Conservation (phyloP, 352 stramenopile genomes). For the Nothophytophthora sp. region DNA sequence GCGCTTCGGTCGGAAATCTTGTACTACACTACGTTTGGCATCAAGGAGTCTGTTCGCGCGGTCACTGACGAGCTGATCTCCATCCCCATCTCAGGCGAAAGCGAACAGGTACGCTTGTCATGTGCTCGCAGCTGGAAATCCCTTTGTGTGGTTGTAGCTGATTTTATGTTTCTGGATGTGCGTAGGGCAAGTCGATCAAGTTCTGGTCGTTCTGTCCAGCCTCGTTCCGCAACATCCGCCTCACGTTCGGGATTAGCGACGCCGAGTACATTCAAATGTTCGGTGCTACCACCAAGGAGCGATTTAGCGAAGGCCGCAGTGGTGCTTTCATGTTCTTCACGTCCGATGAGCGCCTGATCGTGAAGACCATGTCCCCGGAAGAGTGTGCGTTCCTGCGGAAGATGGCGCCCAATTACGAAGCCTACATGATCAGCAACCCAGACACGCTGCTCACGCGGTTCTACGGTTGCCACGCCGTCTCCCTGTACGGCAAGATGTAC, state of each 20-base stretch:
- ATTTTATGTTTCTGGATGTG: not conserved
- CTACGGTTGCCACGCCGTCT: constrained; percentile 89
- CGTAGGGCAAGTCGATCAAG: constrained; percentile 77
- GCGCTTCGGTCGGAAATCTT: constrained; percentile 87
- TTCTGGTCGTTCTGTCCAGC: constrained; percentile 88
- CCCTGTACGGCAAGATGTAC: constrained; percentile 91
- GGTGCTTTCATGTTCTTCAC: constrained; percentile 94
- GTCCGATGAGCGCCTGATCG: constrained; percentile 85
- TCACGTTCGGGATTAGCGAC: constrained; percentile 81
- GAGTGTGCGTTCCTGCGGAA: constrained; percentile 88
- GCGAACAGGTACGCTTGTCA: constrained; percentile 44
- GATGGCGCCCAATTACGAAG: constrained; percentile 85
- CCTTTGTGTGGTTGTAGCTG: not conserved
- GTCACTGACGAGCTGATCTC: constrained; percentile 74
- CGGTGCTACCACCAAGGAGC: constrained; percentile 85
- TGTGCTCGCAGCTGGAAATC: not conserved
- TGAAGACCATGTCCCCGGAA: constrained; percentile 90
- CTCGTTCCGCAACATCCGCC: constrained; percentile 87
- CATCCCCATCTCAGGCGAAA: constrained; percentile 81
- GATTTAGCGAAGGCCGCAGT: constrained; percentile 87
- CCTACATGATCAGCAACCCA: constrained; percentile 83
- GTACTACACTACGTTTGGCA: constrained; percentile 90
- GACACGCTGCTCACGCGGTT: constrained; percentile 89
- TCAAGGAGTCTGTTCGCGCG: constrained; percentile 84
- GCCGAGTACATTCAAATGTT: constrained; percentile 86